Conservation (phyloP, 2,329 filamentous ascomycete genomes). For the Ceratocystis cacaofunesta region DNA sequence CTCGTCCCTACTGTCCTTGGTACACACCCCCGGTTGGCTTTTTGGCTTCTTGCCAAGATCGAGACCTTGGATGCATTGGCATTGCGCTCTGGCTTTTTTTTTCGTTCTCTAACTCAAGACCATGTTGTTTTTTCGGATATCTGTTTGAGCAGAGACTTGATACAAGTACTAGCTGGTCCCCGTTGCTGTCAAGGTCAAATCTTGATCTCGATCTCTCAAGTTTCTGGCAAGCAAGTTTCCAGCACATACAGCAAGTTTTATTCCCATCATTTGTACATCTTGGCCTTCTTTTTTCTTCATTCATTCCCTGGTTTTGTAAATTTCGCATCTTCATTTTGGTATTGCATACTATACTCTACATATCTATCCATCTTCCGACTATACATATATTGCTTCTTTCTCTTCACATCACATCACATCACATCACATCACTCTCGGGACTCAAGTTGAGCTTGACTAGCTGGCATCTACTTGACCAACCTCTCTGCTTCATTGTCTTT, state of each 20-base stretch:
- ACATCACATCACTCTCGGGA: neutral
- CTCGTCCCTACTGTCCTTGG: neutral
- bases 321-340: conserved; percentile 4
- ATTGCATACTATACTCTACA: neutral
- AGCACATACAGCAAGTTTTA: neutral
- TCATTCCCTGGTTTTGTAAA: neutral
- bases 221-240: conserved; percentile 4
- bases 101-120: neutral
- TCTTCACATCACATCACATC: neutral
- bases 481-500: conserved; percentile 10
- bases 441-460: conserved; percentile 2
- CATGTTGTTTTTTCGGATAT: neutral
- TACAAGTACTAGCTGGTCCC: neutral
- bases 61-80: neutral
- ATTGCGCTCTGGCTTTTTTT: conserved; percentile 2
- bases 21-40: neutral
- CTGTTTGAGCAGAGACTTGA: neutral
- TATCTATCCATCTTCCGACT: neutral
- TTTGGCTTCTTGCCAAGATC: neutral
- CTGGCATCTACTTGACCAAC: conserved; percentile 11
- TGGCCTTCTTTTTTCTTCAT: neutral
- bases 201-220: conserved; percentile 4
- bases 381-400: neutral
- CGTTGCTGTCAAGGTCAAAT: neutral
- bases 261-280: conserved; percentile 7